These are phyloP conservation scores for Lachancea sp. DNA, from an alignment of 805 yeast species.

Conservation along the genomic window DNA sequence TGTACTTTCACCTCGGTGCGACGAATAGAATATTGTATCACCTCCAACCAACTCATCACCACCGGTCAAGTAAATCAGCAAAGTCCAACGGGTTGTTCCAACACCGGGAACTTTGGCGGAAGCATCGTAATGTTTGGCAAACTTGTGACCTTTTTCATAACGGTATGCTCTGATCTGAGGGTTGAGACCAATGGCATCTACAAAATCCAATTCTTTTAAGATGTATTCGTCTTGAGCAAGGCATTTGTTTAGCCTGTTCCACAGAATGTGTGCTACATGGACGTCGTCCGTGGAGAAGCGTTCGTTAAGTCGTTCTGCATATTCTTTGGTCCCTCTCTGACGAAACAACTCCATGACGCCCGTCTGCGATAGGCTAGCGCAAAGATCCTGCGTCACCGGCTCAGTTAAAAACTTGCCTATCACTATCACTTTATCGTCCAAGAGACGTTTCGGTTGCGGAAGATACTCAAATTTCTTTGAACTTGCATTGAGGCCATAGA, in stretches of 20 bases:
- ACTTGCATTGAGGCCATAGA: not conserved
- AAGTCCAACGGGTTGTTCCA: constrained; percentile 53
- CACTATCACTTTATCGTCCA: constrained; percentile 10
- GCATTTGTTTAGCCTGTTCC: constrained; percentile 37
- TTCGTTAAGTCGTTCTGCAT: constrained; percentile 55
- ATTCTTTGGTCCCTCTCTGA: constrained; percentile 32
- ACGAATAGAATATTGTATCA: constrained; percentile 46
- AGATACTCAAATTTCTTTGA: constrained; percentile 2
- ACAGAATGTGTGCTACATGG: constrained; percentile 34
- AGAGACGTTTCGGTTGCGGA: constrained; percentile 8
- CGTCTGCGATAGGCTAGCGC: constrained; percentile 1
- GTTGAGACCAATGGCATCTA: constrained; percentile 42
- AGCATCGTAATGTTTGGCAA: constrained; percentile 58
- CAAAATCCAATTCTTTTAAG: constrained; percentile 31
- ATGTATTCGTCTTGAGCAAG: constrained; percentile 29
- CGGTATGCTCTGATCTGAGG: constrained; percentile 52
- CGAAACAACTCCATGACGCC: constrained; percentile 8
- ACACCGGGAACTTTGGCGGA: constrained; percentile 35
- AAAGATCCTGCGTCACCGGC: constrained; percentile 3
- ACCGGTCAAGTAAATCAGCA: constrained; percentile 51
- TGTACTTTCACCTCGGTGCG: constrained; percentile 17
- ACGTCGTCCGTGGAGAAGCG: constrained; percentile 39
- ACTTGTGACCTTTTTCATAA: constrained; percentile 50
- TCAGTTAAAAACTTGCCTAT: constrained; percentile 8
- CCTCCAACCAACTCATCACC: constrained; percentile 54